A percentile compares a stretch with the other conserved stretches of the same genome.
Evolutionary conservation across 1,139 yeast species (phyloP).

Genomic region (Kodamaea arcana): DNA sequence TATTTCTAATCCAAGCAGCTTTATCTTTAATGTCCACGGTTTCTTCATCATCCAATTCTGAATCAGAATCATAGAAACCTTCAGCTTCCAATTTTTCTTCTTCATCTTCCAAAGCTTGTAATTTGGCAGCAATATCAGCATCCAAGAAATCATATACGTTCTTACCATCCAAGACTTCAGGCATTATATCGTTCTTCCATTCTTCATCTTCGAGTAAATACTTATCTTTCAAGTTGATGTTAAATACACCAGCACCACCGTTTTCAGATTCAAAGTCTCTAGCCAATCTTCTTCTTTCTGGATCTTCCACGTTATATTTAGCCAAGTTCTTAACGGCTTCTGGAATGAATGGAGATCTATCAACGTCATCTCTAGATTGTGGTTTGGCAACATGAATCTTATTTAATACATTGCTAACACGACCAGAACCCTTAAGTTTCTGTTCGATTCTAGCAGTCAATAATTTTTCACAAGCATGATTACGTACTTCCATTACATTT

Average conservation of each 20-base stretch:
- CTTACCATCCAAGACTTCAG: constrained; percentile 93
- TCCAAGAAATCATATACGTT: constrained; percentile 97
- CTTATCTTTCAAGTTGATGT: constrained; percentile 86
- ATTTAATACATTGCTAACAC: constrained; percentile 85
- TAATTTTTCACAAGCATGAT: constrained; percentile 94
- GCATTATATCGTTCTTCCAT: constrained; percentile 97
- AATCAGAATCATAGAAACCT: constrained; percentile 93
- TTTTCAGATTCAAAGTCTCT: constrained; percentile 89
- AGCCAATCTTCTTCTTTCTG: constrained; percentile 76
- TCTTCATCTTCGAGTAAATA: constrained; percentile 91
- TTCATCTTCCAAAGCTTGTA: constrained; percentile 93
- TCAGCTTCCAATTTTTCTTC: constrained; percentile 90
- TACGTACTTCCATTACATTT: constrained; percentile 92
- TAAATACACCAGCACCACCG: constrained; percentile 98
- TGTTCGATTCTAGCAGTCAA: constrained; percentile 95
- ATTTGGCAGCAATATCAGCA: constrained; percentile 88
- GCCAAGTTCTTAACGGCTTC: constrained; percentile 56
- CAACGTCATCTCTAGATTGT: constrained; percentile 78
- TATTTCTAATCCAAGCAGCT: constrained; percentile 93
- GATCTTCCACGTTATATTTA: constrained; percentile 77
- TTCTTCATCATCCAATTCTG: constrained; percentile 65
- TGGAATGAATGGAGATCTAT: constrained; percentile 78
- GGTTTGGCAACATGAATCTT: constrained; percentile 95
- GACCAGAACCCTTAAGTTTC: constrained; percentile 88
- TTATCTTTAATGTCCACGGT: constrained; percentile 72